Evolutionary conservation across 805 yeast genomes (phyloP).

Genomic region (Huiozyma naganishii): DNA sequence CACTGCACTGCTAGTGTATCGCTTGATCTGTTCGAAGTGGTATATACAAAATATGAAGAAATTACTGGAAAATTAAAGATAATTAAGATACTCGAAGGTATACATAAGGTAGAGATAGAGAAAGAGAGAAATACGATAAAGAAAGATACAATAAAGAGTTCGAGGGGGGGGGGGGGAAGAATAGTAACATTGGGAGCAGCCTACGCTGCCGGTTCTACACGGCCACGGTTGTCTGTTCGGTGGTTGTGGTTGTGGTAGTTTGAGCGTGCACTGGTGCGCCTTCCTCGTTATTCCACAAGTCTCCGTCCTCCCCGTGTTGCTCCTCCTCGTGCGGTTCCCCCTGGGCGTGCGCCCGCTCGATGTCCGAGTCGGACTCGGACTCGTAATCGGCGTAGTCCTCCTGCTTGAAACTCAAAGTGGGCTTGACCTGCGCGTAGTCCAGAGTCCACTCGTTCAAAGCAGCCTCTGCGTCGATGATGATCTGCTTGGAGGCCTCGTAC

Average conservation of each 20-base stretch:
- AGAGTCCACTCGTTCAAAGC: slow-evolving; percentile 79
- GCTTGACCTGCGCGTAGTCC: slow-evolving; percentile 72
- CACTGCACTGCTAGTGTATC: background rate
- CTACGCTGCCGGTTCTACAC: too few species aligned
- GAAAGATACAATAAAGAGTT: background rate
- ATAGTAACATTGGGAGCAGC: too few species aligned
- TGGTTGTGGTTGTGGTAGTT: too few species aligned
- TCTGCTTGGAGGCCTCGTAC: slow-evolving; percentile 79
- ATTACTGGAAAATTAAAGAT: background rate
- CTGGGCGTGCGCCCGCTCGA: slow-evolving; percentile 29
- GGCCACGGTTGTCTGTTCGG: too few species aligned
- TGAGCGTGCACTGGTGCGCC: too few species aligned
- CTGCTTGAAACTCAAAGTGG: slow-evolving; percentile 56
- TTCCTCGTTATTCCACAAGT: background rate
- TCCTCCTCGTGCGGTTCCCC: slow-evolving; percentile 10
- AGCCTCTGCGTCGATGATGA: slow-evolving; percentile 74
- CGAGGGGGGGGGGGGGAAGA: too few species aligned
- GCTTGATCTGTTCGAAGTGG: background rate
- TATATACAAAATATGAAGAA: too few species aligned
- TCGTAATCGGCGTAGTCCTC: slow-evolving; percentile 41
- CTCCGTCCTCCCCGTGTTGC: background rate
- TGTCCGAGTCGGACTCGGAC: slow-evolving; percentile 33
- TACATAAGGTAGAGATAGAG: background rate
- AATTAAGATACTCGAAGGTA: background rate
- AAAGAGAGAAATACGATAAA: background rate